Evolutionary conservation across 2,329 filamentous ascomycete genomes (phyloP).

Genomic region (Colletotrichum melonis): DNA sequence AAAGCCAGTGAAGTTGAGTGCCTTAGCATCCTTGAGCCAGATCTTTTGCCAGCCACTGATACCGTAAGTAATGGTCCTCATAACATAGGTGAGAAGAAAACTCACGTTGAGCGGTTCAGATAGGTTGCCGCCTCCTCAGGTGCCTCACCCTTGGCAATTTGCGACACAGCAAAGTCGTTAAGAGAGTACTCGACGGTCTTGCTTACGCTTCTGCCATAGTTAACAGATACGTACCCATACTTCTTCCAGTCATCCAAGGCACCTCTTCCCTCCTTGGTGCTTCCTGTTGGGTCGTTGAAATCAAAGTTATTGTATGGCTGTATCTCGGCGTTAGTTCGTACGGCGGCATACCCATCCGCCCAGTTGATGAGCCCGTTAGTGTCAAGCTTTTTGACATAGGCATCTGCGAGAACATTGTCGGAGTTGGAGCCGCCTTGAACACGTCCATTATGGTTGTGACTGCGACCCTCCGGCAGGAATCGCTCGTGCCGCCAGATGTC

Average conservation of each 20-base stretch:
- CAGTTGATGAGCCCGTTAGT: constrained; percentile 62
- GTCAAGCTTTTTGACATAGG: constrained; percentile 60
- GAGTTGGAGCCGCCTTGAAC: constrained; percentile 70
- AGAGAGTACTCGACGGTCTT: constrained; percentile 67
- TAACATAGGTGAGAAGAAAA: accelerated
- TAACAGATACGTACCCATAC: constrained; percentile 66
- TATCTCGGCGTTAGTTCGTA: constrained; percentile 67
- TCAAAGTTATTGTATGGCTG: constrained; percentile 62
- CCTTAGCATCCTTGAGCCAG: constrained; percentile 62
- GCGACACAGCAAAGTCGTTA: constrained; percentile 68
- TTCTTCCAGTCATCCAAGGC: constrained; percentile 69
- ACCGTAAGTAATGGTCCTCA: background rate
- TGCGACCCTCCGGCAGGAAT: constrained; percentile 65
- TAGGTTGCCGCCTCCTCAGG: constrained; percentile 62
- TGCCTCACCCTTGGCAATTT: constrained; percentile 64
- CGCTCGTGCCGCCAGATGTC: constrained; percentile 68
- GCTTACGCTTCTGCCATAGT: constrained; percentile 63
- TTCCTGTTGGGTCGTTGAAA: constrained; percentile 61
- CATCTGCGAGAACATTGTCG: constrained; percentile 71
- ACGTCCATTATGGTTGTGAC: constrained; percentile 67
- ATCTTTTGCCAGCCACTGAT: constrained; percentile 67
- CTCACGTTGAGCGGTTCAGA: constrained; percentile 57
- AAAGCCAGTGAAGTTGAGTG: constrained; percentile 64
- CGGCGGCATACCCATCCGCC: constrained; percentile 62
- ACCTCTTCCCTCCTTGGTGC: constrained; percentile 66